Conservation (phyloP, 495 filamentous ascomycete genomes). For the Penicillium coffeae region DNA sequence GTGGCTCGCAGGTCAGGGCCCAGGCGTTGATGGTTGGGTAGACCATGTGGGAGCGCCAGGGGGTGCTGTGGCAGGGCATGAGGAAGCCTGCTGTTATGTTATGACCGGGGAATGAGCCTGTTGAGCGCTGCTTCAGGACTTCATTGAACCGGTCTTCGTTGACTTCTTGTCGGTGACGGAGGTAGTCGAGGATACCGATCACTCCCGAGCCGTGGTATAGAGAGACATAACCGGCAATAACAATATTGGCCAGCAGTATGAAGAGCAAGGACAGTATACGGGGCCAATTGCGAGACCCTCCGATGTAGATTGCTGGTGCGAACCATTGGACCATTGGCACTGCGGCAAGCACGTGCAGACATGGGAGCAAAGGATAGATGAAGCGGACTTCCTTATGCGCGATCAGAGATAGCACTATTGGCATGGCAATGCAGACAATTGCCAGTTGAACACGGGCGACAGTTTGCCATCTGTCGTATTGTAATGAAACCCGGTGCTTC, state of each 20-base stretch:
- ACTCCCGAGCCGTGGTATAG: conserved; percentile 75
- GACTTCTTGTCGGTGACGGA: conserved; percentile 65
- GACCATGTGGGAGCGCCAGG: conserved; percentile 88
- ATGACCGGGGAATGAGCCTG: background rate
- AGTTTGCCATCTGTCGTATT: conserved; percentile 25
- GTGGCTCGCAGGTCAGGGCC: conserved; percentile 89
- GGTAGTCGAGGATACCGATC: conserved; percentile 64
- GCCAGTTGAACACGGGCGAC: conserved; percentile 55
- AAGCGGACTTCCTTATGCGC: conserved; percentile 98
- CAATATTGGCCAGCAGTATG: conserved; percentile 61
- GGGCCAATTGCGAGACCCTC: conserved; percentile 24
- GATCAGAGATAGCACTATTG: conserved; percentile 66
- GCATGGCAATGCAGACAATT: conserved; percentile 55
- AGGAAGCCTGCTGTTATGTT: conserved; percentile 76
- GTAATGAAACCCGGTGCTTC: conserved; percentile 22
- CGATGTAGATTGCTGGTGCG: conserved; percentile 35
- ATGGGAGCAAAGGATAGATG: conserved; percentile 87
- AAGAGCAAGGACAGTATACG: conserved; percentile 53
- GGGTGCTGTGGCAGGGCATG: conserved; percentile 96
- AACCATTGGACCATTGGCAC: conserved; percentile 65
- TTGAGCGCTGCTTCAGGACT: background rate
- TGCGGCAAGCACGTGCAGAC: conserved; percentile 76
- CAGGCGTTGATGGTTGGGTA: conserved; percentile 72
- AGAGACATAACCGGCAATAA: conserved; percentile 70
- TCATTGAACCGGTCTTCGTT: conserved; percentile 25